Conservation (phyloP, 331 rosid species). For the Quercus lobata region DNA sequence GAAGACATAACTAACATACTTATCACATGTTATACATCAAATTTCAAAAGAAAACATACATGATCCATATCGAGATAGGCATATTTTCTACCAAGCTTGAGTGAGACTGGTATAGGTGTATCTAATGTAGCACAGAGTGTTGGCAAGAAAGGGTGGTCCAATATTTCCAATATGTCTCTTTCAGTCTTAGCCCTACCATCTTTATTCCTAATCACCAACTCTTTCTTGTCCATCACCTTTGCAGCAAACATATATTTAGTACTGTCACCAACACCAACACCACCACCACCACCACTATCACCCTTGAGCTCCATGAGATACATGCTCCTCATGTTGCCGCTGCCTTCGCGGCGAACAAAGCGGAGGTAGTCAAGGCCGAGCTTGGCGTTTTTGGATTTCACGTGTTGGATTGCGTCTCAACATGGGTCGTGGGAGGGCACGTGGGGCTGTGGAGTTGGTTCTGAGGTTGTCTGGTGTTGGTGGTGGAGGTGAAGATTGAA, state of each 20-base stretch:
- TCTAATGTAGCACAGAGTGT: slow-evolving; percentile 25
- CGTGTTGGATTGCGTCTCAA: slow-evolving; percentile 6
- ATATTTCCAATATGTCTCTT: slow-evolving; percentile 29
- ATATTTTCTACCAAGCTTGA: no score
- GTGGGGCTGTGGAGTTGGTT: slow-evolving; percentile 11
- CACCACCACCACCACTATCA: neutral
- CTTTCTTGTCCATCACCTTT: slow-evolving; percentile 39
- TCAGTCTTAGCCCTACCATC: slow-evolving; percentile 26
- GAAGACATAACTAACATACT: no score
- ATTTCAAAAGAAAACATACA: no score
- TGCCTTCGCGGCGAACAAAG: no score
- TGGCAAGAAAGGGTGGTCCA: slow-evolving; percentile 36
- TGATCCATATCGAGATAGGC: no score
- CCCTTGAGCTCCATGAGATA: slow-evolving; percentile 19
- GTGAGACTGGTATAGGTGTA: neutral
- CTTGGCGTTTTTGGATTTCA: neutral
- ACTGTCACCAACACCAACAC: no score
- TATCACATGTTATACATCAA: no score
- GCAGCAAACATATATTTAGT: slow-evolving; percentile 22
- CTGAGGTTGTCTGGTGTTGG: slow-evolving; percentile 20
- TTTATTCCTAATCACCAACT: slow-evolving; percentile 17
- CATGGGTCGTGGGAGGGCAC: slow-evolving; percentile 20
- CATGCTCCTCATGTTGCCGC: no score
- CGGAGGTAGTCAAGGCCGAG: no score
- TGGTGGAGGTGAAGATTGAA: neutral